Conservation (phyloP, 108 stramenopile species). For the Epipyxis sp. region DNA sequence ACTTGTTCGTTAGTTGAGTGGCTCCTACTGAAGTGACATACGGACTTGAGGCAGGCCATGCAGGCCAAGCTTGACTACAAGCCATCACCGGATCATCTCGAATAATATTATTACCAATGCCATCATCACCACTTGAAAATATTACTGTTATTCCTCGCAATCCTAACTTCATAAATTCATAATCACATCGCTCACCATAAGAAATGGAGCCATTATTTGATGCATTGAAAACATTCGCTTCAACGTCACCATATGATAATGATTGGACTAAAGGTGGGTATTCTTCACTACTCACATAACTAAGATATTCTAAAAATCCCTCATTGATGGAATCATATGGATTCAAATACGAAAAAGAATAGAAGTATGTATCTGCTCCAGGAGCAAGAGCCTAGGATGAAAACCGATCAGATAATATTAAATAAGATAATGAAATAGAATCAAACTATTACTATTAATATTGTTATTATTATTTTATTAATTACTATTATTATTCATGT, state of each 20-base stretch:
- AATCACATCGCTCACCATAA: constrained; percentile 18
- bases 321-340: neutral
- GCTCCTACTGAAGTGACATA: constrained; percentile 44
- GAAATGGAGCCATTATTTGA: neutral
- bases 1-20: constrained; percentile 25
- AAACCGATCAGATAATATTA: no score
- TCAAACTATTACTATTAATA: no score
- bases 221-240: neutral
- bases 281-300: neutral
- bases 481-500: no score
- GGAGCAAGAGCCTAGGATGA: constrained; percentile 1
- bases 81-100: neutral
- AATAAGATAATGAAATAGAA: no score
- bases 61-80: neutral
- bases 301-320: neutral
- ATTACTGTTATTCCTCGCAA: constrained; percentile 33
- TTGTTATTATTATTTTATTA: no score
- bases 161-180: constrained; percentile 34
- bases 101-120: neutral
- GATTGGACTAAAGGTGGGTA: constrained; percentile 1
- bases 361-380: neutral
- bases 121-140: constrained; percentile 39
- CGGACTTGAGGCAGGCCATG: constrained; percentile 37
- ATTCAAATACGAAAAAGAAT: neutral
- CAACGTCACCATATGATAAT: constrained; percentile 1